Conservation (phyloP, 306 rosid species). For the Ormosia emarginata region DNA sequence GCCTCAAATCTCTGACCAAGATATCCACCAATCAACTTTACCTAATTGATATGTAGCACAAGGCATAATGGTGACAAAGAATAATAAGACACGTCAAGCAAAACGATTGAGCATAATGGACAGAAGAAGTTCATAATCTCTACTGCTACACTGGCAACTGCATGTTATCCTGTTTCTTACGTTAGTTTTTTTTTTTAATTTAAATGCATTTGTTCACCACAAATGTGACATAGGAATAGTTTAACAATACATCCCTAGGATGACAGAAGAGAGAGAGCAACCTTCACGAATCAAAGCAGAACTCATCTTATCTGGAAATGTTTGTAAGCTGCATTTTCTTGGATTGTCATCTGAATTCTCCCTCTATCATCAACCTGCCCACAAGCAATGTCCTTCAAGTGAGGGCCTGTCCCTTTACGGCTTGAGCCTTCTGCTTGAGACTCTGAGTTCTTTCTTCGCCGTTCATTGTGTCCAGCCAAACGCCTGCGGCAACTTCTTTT, state of each 20-base stretch:
- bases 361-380: slow-evolving; percentile 40
- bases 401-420: slow-evolving; percentile 37
- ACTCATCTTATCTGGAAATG: slow-evolving; percentile 53
- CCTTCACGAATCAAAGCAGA: not conserved
- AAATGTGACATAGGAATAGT: not conserved
- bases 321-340: slow-evolving; percentile 40
- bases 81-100: not conserved
- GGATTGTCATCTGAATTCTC: slow-evolving; percentile 48
- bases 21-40: not conserved
- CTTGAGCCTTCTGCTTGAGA: slow-evolving; percentile 53
- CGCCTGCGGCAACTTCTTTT: slow-evolving; percentile 74
- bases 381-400: slow-evolving; percentile 42
- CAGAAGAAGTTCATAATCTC: not conserved
- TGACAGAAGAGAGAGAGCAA: slow-evolving; percentile 89
- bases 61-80: not conserved
- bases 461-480: slow-evolving; percentile 66
- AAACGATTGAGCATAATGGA: not conserved
- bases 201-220: not conserved
- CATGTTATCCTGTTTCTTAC: not conserved
- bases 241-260: slow-evolving; percentile 2
- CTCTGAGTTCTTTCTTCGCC: slow-evolving; percentile 62
- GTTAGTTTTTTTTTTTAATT: not conserved
- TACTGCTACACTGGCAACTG: not conserved
- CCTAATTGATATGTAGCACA: not conserved
- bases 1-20: not conserved